Base-by-base conservation (phyloP, 2,329 filamentous ascomycete species). In the Zymoseptoria pseudotritici region DNA sequence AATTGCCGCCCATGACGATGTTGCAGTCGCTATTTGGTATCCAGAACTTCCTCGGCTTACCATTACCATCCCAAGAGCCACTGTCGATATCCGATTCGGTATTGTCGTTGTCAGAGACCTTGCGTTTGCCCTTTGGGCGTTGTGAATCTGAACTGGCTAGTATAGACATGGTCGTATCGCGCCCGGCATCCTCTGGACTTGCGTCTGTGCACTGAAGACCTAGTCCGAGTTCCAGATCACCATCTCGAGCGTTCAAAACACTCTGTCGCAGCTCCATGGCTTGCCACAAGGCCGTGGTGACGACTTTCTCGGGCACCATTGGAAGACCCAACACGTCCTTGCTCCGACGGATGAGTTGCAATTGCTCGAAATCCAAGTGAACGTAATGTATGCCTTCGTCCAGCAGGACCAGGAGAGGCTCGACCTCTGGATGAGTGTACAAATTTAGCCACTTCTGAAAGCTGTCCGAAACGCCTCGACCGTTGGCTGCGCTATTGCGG, bases 341-440 rank as follows among this genome's bases (percentile, higher is more conserved):
- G 21, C 81, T 75, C 55, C 69, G 72, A 10, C 77, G 76, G 58
- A 84, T 83, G 64, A 78, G 80, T 61, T 84, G 80, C 8, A 85
- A 70, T 61, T 83, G 81, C 64, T 84, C 82, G 61, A 83, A 84
- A 42, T 81, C 78, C 65, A 85, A 76, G 67, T 85, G 82, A 2
- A 83, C 75, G 70, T 84, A 85, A 66, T 84, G 82, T 8, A 85
- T 83, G 0, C 82, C 82, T 70, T 83, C 80, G 59, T 85, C 82
- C 3, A 85, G 71, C 2, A 85, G 71, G 0, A 83, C 81, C 7
- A 83, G 71, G 4, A 85, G 71, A 9, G 81, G 81, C 64, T 82
- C 80, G 51, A 84, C 76, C 50, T 84, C 82, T 0, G 78, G 76
- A 51, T 79, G 74, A 0, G 80, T 82, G 67, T 84, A 84, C 3